Conservation (phyloP, 1,284 basidiomycete genomes). For the Takashimella koratensis region DNA sequence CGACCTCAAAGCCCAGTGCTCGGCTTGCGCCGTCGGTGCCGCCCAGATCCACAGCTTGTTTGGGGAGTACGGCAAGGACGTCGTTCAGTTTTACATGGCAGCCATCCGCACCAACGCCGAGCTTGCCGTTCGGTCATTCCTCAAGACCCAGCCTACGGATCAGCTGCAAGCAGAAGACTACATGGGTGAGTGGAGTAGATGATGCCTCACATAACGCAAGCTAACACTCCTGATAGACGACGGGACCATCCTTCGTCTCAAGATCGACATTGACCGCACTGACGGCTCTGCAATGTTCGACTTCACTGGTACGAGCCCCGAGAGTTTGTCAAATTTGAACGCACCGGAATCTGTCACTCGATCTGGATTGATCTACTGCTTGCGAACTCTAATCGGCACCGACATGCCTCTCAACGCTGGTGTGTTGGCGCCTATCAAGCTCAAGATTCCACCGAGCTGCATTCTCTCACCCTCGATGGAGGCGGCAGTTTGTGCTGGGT, state of each 20-base stretch:
- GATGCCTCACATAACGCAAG: too few relatives aligned
- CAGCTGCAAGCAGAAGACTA: constrained; percentile 39
- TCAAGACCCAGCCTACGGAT: constrained; percentile 68
- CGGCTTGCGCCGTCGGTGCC: constrained; percentile 18
- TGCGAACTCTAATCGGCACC: constrained; percentile 31
- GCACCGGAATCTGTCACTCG: constrained; percentile 83
- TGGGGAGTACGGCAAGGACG: constrained; percentile 50
- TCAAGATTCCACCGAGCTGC: constrained; percentile 75
- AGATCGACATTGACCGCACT: constrained; percentile 71
- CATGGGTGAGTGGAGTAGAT: constrained; percentile 7
- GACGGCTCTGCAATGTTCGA: constrained; percentile 87
- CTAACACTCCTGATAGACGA: constrained; percentile 60
- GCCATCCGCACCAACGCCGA: constrained; percentile 88
- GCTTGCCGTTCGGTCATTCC: constrained; percentile 74
- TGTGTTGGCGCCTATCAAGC: constrained; percentile 62
- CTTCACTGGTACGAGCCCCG: constrained; percentile 81
- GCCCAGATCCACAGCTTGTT: constrained; percentile 16
- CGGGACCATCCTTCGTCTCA: constrained; percentile 78
- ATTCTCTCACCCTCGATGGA: constrained; percentile 76
- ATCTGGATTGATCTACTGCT: constrained; percentile 85
- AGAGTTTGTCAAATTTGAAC: constrained; percentile 87
- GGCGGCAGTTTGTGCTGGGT: constrained; percentile 89
- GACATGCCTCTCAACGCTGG: constrained; percentile 95
- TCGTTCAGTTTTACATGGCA: constrained; percentile 61
- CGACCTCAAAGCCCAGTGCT: constrained; percentile 20